Evolutionary conservation across 2,329 filamentous ascomycete species (phyloP), one percentile per base, ranked within the genome.

Genomic region (Diaporthe vaccinii): DNA sequence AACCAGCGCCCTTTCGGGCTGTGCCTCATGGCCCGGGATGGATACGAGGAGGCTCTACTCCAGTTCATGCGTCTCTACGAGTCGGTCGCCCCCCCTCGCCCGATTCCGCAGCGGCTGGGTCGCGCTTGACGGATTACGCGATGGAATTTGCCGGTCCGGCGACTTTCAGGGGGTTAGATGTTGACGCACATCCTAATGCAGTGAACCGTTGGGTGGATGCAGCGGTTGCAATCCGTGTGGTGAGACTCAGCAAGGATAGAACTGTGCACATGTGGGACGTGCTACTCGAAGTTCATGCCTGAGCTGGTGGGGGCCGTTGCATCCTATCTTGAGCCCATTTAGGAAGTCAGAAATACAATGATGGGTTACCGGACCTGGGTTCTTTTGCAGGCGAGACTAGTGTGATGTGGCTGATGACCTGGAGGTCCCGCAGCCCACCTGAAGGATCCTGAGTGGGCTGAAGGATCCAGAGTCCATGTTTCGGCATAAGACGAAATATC

Each of bases 51-150:
- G 58, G 31, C 20, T 22, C 31, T 61, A 20, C 58, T 61, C 17
- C 34, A 22, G 34, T 44, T 61, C 58, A 61, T 61, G 58, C 58
- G 44, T 61, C 58, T 61, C 31, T 61, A 61, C 20, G 58, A 61
- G 58, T n/a, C 58, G 34, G 58, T 22, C 5, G 14, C 58, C 15
- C 22, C 58, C 15, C 31, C 34, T 15, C 58, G 58, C 34, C 22
- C 58, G 22, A 10, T 61, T 61, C 58, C 58, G n/a, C 58, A 61
- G 58, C 6, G 36, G 31, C 6, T 61, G 39, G 20, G 8, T 39
- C 15, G 20, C 6, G 22, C 34, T 22, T 61, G 58, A 61, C 4
- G 20, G 31, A 17, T 61, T 8, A 62, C 9, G 39, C 51, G 51
- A 55, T 25, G 12, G 10, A 55, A 55, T 55, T 15, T 28, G 51